These are phyloP conservation scores for Trichophyton equinum DNA, from an alignment of 2,329 filamentous ascomycete genomes.

Conservation along the genomic window DNA sequence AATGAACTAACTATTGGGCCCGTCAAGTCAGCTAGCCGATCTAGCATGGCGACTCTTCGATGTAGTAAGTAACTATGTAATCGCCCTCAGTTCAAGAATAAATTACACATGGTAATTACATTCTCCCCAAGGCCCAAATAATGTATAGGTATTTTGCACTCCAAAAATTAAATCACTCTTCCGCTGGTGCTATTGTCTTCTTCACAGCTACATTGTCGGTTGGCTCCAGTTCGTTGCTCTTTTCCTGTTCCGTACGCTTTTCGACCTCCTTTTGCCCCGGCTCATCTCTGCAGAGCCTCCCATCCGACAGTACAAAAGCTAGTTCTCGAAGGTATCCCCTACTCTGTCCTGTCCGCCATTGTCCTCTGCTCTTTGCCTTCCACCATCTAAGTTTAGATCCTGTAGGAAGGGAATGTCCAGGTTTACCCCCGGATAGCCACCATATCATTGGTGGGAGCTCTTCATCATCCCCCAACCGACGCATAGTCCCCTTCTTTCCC, in stretches of 20 bases:
- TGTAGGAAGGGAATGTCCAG: slow-evolving; percentile 3
- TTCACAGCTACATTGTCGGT: background rate
- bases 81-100: no score
- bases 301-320: slow-evolving; percentile 9
- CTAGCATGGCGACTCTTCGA: no score
- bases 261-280: slow-evolving; percentile 14
- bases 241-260: background rate
- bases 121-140: no score
- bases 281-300: slow-evolving; percentile 11
- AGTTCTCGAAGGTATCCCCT: slow-evolving; percentile 10
- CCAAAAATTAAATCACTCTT: no score
- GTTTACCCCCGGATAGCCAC: slow-evolving; percentile 10
- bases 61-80: no score
- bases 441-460: slow-evolving; percentile 8
- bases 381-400: slow-evolving; percentile 9
- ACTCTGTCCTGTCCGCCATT: slow-evolving; percentile 9
- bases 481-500: slow-evolving; percentile 5
- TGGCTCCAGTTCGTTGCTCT: background rate
- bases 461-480: slow-evolving; percentile 9
- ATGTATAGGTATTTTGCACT: no score
- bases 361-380: slow-evolving; percentile 8
- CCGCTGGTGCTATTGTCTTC: no score
- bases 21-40: no score
- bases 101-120: no score
- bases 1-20: no score